Evolutionary conservation across 2,329 filamentous ascomycete genomes (phyloP).

Genomic region (Chaetoscypha palmicola): DNA sequence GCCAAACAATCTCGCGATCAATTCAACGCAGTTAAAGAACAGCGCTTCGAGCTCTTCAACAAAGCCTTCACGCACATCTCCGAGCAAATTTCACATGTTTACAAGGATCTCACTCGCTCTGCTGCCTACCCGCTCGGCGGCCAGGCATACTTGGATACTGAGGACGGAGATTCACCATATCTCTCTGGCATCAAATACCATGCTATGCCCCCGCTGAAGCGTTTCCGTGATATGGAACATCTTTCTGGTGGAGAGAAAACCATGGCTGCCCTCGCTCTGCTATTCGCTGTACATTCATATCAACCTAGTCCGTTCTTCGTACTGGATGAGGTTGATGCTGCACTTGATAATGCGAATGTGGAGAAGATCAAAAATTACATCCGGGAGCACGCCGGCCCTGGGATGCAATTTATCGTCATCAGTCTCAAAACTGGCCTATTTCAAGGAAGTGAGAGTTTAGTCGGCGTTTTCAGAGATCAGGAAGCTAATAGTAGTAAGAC

Average conservation of each 20-base stretch:
- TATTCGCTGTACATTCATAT: slow-evolving; percentile 95
- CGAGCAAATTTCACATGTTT: slow-evolving; percentile 87
- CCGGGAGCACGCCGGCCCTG: slow-evolving; percentile 83
- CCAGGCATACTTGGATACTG: slow-evolving; percentile 78
- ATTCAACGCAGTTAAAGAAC: slow-evolving; percentile 74
- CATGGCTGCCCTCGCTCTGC: slow-evolving; percentile 90
- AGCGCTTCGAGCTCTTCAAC: slow-evolving; percentile 86
- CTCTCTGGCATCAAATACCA: slow-evolving; percentile 96
- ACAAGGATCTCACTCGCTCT: slow-evolving; percentile 89
- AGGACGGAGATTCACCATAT: slow-evolving; percentile 93
- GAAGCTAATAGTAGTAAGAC: slow-evolving; percentile 86
- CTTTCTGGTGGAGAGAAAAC: slow-evolving; percentile 97
- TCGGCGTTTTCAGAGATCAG: slow-evolving; percentile 94
- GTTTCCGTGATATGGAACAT: slow-evolving; percentile 98
- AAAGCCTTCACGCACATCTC: slow-evolving; percentile 93
- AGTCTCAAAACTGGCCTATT: slow-evolving; percentile 92
- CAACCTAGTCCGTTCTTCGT: slow-evolving; percentile 97
- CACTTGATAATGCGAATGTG: slow-evolving; percentile 96
- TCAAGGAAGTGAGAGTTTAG: slow-evolving; percentile 90
- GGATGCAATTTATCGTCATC: slow-evolving; percentile 99
- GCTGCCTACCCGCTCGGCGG: slow-evolving; percentile 91
- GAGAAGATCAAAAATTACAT: slow-evolving; percentile 96
- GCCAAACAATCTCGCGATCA: slow-evolving; percentile 71
- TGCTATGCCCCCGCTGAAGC: slow-evolving; percentile 96
- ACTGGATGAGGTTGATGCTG: slow-evolving; percentile 94